Percentiles rank a stretch among this genome's conserved stretches.
phyloP scores from a whole-genome alignment of 2,329 filamentous ascomycete genomes.

The Sporothrix pallida region DNA sequence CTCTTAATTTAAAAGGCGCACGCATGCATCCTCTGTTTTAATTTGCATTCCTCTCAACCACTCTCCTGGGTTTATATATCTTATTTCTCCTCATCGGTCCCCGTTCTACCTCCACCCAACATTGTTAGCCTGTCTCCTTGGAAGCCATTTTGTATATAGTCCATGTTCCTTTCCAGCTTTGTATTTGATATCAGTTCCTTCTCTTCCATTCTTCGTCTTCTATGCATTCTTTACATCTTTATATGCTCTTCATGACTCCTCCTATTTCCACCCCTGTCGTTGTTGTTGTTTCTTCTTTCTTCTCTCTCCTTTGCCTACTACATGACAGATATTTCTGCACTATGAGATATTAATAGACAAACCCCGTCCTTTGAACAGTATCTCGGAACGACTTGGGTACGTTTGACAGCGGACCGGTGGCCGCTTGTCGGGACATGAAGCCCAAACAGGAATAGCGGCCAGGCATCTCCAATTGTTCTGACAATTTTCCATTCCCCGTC shows the following conservation, averaged over 20 bases:
- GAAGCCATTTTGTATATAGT: constrained; percentile 7
- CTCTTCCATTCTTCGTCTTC: neutral
- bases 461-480: neutral
- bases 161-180: neutral
- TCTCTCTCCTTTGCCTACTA: neutral
- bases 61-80: neutral
- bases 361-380: neutral
- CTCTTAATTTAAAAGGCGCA: neutral
- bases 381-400: neutral
- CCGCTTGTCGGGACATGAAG: neutral
- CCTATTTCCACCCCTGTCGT: neutral
- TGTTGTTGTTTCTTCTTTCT: neutral
- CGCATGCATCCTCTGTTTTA: too few relatives aligned
- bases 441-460: neutral
- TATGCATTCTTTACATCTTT: neutral
- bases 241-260: neutral
- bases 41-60: too few relatives aligned
- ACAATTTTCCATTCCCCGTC: neutral
- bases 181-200: neutral
- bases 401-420: constrained; percentile 11
- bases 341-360: constrained; percentile 25
- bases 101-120: neutral
- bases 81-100: neutral
- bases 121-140: neutral
- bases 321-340: neutral